Conservation (phyloP, 2,329 filamentous ascomycete species). For the Trichoderma citrinoviride region DNA sequence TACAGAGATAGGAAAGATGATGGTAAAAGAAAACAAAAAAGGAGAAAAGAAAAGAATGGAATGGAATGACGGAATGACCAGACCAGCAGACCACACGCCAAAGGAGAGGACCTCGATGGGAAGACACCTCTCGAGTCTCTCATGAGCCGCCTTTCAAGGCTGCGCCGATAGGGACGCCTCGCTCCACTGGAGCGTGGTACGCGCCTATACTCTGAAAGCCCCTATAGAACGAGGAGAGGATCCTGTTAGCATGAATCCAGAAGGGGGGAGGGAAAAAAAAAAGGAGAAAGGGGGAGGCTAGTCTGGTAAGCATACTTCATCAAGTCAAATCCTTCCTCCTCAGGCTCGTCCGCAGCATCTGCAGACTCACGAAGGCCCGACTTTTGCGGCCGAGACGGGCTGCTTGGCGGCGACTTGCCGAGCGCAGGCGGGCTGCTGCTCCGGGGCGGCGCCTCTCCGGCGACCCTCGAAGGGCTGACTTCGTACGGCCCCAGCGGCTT, state of each 20-base stretch:
- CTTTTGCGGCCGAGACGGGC: slow-evolving; percentile 47
- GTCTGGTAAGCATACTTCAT: slow-evolving; percentile 56
- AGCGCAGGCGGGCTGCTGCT: slow-evolving; percentile 58
- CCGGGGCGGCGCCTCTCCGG: slow-evolving; percentile 42
- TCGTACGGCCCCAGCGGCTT: slow-evolving; percentile 51
- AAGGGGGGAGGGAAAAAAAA: neutral
- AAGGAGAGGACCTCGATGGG: too few species aligned
- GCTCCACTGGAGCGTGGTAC: slow-evolving; percentile 56
- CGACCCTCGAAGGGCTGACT: slow-evolving; percentile 56
- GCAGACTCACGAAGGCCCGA: slow-evolving; percentile 30
- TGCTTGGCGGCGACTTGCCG: slow-evolving; percentile 52
- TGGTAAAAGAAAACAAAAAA: neutral
- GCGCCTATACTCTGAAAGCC: slow-evolving; percentile 65
- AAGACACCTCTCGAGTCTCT: neutral
- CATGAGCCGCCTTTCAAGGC: slow-evolving; percentile 38
- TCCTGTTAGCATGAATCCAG: neutral
- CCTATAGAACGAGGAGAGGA: slow-evolving; percentile 35
- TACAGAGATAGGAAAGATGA: neutral
- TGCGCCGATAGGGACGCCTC: slow-evolving; percentile 44
- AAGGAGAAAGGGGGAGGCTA: neutral
- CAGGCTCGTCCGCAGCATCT: slow-evolving; percentile 34
- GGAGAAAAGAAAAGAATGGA: neutral
- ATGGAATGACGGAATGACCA: too few species aligned
- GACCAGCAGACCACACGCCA: too few species aligned
- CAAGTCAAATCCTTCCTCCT: slow-evolving; percentile 57